Conservation (phyloP, 148 eudicot genomes). For the Cornus suecica region DNA sequence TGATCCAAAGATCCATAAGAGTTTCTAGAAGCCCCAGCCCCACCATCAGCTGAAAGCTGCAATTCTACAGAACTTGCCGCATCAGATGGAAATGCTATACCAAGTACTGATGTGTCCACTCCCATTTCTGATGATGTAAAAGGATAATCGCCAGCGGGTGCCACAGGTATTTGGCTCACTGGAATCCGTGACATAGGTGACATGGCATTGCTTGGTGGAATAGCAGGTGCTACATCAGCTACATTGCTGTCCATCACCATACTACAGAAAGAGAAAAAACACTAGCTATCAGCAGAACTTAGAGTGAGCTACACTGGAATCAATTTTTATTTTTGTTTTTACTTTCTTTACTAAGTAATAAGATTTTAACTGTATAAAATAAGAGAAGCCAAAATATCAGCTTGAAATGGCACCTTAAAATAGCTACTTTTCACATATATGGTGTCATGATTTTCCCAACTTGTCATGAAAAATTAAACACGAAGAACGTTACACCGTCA, state of each 20-base stretch:
- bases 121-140: constrained; percentile 89
- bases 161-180: constrained; percentile 86
- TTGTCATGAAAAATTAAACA: too few relatives aligned
- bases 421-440: too few relatives aligned
- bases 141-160: constrained; percentile 86
- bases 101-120: constrained; percentile 84
- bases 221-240: constrained; percentile 50
- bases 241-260: constrained; percentile 69
- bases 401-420: too few relatives aligned
- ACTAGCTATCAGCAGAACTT: constrained; percentile 17
- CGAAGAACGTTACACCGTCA: too few relatives aligned
- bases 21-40: constrained; percentile 71
- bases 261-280: constrained; percentile 27
- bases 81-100: constrained; percentile 75
- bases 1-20: constrained; percentile 76
- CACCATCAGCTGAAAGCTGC: constrained; percentile 81
- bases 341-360: constrained; percentile 9
- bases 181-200: constrained; percentile 82
- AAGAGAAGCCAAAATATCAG: too few relatives aligned
- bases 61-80: constrained; percentile 82
- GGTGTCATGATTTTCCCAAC: too few relatives aligned
- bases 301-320: not conserved
- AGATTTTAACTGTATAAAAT: not conserved
- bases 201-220: constrained; percentile 65
- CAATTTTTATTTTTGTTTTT: not conserved